A percentile compares a stretch with the other conserved stretches of the same genome.
phyloP scores from a whole-genome alignment of 2,329 filamentous ascomycete species.

The Talaromyces sp. region DNA sequence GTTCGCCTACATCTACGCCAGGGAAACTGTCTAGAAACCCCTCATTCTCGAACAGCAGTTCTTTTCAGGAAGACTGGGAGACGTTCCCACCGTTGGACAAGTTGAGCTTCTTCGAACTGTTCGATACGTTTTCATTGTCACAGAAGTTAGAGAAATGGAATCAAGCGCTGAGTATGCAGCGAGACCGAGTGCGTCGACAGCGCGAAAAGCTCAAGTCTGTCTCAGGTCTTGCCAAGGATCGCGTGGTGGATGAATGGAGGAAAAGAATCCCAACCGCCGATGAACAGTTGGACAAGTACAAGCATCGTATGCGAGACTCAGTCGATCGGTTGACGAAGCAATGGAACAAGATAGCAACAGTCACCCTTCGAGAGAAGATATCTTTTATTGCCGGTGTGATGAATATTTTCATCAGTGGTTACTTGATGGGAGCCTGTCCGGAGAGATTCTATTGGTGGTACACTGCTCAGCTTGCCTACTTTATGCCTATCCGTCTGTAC shows the following conservation, averaged over 20 bases:
- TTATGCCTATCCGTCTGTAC: slow-evolving; percentile 93
- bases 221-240: slow-evolving; percentile 73
- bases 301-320: slow-evolving; percentile 75
- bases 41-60: slow-evolving; percentile 78
- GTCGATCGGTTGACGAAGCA: slow-evolving; percentile 80
- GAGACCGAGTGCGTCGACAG: slow-evolving; percentile 76
- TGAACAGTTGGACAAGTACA: slow-evolving; percentile 87
- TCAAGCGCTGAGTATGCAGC: slow-evolving; percentile 73
- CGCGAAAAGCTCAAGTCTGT: slow-evolving; percentile 72
- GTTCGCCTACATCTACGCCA: slow-evolving; percentile 27
- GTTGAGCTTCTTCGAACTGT: slow-evolving; percentile 82
- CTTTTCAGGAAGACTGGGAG: slow-evolving; percentile 86
- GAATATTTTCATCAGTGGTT: slow-evolving; percentile 96
- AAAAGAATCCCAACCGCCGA: slow-evolving; percentile 79
- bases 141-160: slow-evolving; percentile 90
- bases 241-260: slow-evolving; percentile 89
- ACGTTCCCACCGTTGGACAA: slow-evolving; percentile 82
- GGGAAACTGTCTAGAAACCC: slow-evolving; percentile 62
- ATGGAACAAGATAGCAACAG: slow-evolving; percentile 85
- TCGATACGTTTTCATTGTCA: slow-evolving; percentile 86
- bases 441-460: slow-evolving; percentile 93
- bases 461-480: slow-evolving; percentile 78
- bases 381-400: slow-evolving; percentile 94
- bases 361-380: slow-evolving; percentile 86
- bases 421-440: slow-evolving; percentile 79